These are phyloP conservation scores for Danielia reshetovae DNA, from an alignment of 805 yeast genomes.

Conservation along the genomic window DNA sequence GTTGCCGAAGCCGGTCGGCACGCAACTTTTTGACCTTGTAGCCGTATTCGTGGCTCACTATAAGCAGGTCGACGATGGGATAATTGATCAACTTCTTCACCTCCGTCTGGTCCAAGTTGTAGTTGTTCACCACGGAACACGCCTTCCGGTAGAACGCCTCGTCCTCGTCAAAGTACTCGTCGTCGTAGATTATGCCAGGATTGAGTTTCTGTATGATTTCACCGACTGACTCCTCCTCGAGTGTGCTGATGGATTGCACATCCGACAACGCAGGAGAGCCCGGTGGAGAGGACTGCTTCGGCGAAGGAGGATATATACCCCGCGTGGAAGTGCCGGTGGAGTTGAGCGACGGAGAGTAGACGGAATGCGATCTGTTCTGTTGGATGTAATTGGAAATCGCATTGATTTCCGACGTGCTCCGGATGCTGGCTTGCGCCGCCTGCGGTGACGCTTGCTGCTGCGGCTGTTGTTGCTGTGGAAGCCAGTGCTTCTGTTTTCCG, in stretches of 20 bases:
- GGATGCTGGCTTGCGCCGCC: slow-evolving; percentile 11
- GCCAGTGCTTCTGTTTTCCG: slow-evolving; percentile 84
- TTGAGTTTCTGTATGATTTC: slow-evolving; percentile 1
- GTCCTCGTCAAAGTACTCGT: slow-evolving; percentile 36
- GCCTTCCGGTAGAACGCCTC: slow-evolving; percentile 34
- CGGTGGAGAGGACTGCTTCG: slow-evolving; percentile 23
- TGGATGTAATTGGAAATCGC: slow-evolving; percentile 13
- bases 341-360: slow-evolving; percentile 24
- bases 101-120: slow-evolving; percentile 25
- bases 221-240: not conserved
- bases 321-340: slow-evolving; percentile 31
- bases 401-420: slow-evolving; percentile 27
- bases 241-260: not conserved
- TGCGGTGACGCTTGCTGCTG: slow-evolving; percentile 4
- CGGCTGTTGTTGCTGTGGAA: slow-evolving; percentile 24
- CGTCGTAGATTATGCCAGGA: slow-evolving; percentile 26
- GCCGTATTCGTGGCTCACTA: slow-evolving; percentile 39
- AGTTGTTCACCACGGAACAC: slow-evolving; percentile 17
- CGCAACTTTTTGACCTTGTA: slow-evolving; percentile 38
- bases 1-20: slow-evolving; percentile 18
- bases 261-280: slow-evolving; percentile 11
- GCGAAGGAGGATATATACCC: slow-evolving; percentile 29
- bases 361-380: slow-evolving; percentile 5
- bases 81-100: slow-evolving; percentile 35
- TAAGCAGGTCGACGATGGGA: slow-evolving; percentile 41